phyloP scores from a whole-genome alignment of 805 yeast genomes.

The Nakazawaea wickerhamii region DNA sequence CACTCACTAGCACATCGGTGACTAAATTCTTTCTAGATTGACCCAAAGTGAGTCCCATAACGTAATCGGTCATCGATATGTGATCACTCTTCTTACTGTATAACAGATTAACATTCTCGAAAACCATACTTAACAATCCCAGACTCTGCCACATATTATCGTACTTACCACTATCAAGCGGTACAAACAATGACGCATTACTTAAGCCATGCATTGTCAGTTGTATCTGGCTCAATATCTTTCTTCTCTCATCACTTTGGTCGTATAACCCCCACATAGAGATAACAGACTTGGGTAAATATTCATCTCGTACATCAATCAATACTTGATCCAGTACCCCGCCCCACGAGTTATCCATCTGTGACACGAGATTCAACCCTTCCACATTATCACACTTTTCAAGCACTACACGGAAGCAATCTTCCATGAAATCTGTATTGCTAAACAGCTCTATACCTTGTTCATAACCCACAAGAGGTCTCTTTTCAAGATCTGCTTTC shows the following conservation, averaged over 20 bases:
- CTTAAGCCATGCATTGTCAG: slow-evolving; percentile 40
- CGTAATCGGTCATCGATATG: slow-evolving; percentile 38
- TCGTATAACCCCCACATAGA: slow-evolving; percentile 43
- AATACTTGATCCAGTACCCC: slow-evolving; percentile 58
- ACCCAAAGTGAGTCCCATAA: slow-evolving; percentile 35
- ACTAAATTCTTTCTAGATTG: slow-evolving; percentile 40
- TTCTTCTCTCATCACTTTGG: not conserved
- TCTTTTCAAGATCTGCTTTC: slow-evolving; percentile 21
- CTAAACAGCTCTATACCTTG: slow-evolving; percentile 59
- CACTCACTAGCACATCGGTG: slow-evolving; percentile 26
- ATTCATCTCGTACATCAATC: slow-evolving; percentile 62
- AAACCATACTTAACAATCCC: slow-evolving; percentile 31
- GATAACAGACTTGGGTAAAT: slow-evolving; percentile 42
- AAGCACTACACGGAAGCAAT: slow-evolving; percentile 50
- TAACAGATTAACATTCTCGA: slow-evolving; percentile 40
- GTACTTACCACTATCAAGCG: slow-evolving; percentile 32
- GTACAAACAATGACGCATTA: slow-evolving; percentile 50
- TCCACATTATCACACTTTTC: slow-evolving; percentile 73
- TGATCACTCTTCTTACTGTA: slow-evolving; percentile 31
- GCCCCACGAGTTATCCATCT: slow-evolving; percentile 79
- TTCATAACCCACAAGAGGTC: slow-evolving; percentile 41
- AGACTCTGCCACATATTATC: slow-evolving; percentile 39
- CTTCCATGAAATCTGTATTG: slow-evolving; percentile 49
- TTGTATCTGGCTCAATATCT: slow-evolving; percentile 36
- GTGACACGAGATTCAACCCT: slow-evolving; percentile 68